Conservation (phyloP, 257 asterid species). For the Solanum tarijense region DNA sequence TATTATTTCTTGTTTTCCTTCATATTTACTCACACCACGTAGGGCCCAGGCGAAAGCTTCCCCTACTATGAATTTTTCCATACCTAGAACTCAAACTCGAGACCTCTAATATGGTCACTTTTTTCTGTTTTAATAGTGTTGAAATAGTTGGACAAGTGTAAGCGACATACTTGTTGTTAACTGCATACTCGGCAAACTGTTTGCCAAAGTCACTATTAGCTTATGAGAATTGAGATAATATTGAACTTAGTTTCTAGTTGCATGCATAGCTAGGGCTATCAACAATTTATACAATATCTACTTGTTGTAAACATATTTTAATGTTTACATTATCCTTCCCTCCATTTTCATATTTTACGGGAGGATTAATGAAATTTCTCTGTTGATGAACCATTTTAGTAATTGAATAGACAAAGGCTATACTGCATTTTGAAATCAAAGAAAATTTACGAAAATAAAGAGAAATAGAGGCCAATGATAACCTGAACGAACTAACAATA, state of each 20-base stretch:
- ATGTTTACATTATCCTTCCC: not conserved
- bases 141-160: no score
- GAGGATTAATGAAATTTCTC: not conserved
- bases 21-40: no score
- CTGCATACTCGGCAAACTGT: no score
- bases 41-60: no score
- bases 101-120: not conserved
- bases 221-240: no score
- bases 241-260: not conserved
- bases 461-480: not conserved
- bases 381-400: not conserved
- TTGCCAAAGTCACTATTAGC: not conserved
- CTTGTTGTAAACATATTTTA: not conserved
- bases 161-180: no score
- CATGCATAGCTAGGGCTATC: not conserved
- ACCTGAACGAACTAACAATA: not conserved
- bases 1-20: no score
- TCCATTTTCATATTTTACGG: no score
- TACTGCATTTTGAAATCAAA: not conserved
- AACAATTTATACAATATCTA: not conserved
- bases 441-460: not conserved
- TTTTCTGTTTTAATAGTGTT: not conserved
- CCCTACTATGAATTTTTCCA: no score
- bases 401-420: not conserved
- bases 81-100: no score